Evolutionary conservation across 192 early-diverging fungal genomes (phyloP), one percentile per base, ranked within the genome.

Genomic region (Entomortierella chlamydospora): DNA sequence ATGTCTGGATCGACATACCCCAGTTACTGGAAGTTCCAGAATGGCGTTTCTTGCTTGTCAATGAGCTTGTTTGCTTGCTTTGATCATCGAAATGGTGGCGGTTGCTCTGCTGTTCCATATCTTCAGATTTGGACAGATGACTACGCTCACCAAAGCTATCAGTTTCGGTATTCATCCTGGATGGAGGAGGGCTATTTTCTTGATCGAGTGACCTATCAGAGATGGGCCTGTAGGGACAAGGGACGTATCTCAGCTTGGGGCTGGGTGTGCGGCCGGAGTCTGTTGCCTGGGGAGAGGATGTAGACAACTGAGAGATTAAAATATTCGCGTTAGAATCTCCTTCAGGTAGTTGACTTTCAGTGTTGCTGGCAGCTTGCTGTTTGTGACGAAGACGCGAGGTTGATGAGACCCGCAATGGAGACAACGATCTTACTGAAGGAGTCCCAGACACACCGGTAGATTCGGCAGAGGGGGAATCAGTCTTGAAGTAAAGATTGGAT

Each of bases 1-100:
- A 74, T 17, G 72, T 55, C 17, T 66, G 37, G 4, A 74, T 6
- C 5, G 50, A n/a, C 57, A 74, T 47, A 18, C 58, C 51, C 72
- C 72, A 74, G 50, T 61, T 61, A 0, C 57, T 56, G 0, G 55
- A n/a, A 47, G 71, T 37, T 5, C 39, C 13, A 10, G 42, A 28
- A 6, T 15, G 37, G 22, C 8, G 37, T 12, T 43, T 30, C 18
- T 61, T 15, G 31, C 37, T n/a, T n/a, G n/a, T n/a, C n/a, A n/a
- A n/a, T n/a, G n/a, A n/a, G n/a, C n/a, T n/a, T n/a, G n/a, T n/a
- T n/a, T n/a, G n/a, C n/a, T n/a, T n/a, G n/a, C n/a, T n/a, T n/a
- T n/a, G n/a, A n/a, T n/a, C n/a, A n/a, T n/a, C n/a, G n/a, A n/a
- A n/a, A n/a, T n/a, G n/a, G n/a, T n/a, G n/a, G n/a, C n/a, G n/a